Conservation (phyloP, 2,329 filamentous ascomycete genomes). For the Cladosporium colombiae region DNA sequence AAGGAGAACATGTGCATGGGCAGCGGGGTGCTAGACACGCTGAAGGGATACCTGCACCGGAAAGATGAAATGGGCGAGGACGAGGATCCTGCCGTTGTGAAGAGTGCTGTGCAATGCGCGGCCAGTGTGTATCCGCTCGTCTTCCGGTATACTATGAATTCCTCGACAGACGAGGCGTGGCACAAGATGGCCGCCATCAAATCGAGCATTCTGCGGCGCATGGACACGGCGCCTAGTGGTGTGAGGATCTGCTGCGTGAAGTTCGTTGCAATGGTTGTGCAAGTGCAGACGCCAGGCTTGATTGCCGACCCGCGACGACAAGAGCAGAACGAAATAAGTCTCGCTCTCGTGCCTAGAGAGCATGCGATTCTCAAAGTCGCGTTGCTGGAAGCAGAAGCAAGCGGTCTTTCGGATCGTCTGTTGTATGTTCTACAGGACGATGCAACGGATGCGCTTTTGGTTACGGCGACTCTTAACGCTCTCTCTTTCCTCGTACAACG, state of each 20-base stretch:
- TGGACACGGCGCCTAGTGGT: conserved; percentile 76
- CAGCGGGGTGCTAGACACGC: conserved; percentile 75
- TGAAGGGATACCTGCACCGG: conserved; percentile 54
- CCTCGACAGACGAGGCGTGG: conserved; percentile 84
- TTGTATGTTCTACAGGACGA: conserved; percentile 83
- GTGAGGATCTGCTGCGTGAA: conserved; percentile 95
- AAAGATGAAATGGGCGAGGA: conserved; percentile 55
- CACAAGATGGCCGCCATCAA: conserved; percentile 87
- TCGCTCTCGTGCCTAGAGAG: conserved; percentile 79
- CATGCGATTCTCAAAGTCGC: conserved; percentile 78
- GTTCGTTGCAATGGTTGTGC: conserved; percentile 89
- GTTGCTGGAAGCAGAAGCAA: conserved; percentile 88
- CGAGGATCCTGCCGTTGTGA: conserved; percentile 78
- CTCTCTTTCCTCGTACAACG: conserved; percentile 80
- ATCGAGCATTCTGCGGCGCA: conserved; percentile 80
- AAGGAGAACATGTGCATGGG: conserved; percentile 63
- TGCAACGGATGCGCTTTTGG: conserved; percentile 76
- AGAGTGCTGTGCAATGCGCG: conserved; percentile 82
- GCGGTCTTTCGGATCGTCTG: conserved; percentile 85
- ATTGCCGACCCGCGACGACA: conserved; percentile 80
- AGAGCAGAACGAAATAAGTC: conserved; percentile 78
- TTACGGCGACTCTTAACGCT: conserved; percentile 90
- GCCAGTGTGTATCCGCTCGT: conserved; percentile 92
- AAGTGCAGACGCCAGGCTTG: conserved; percentile 84
- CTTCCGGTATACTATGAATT: conserved; percentile 88